phyloP scores from a whole-genome alignment of 192 early-diverging fungal genomes.

The Jimgerdemannia flammicorona region DNA sequence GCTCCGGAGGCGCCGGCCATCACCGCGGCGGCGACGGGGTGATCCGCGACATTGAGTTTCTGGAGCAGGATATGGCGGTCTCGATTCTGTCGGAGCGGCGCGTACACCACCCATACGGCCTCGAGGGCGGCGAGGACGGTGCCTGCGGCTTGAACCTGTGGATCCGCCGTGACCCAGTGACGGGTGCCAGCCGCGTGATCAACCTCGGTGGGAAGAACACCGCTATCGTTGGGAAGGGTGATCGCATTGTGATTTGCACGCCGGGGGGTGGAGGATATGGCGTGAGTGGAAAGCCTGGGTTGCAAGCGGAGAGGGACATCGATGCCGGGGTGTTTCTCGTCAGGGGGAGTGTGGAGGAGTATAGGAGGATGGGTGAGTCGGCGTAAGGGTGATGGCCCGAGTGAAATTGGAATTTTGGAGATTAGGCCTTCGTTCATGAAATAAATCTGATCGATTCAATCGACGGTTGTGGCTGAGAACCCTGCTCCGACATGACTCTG shows the following conservation, averaged over 20 bases:
- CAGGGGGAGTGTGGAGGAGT: neutral
- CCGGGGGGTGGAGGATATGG: constrained; percentile 95
- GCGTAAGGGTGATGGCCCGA: neutral
- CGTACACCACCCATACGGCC: constrained; percentile 84
- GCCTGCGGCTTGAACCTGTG: constrained; percentile 72
- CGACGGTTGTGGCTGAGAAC: too few species aligned
- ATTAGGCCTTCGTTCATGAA: neutral
- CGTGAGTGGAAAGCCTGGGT: neutral
- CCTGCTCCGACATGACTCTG: too few species aligned
- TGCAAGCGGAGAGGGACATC: neutral
- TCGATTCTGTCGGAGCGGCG: constrained; percentile 91
- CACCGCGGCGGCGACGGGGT: constrained; percentile 86
- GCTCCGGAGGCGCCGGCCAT: constrained; percentile 77
- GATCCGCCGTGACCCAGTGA: constrained; percentile 49
- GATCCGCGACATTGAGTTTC: constrained; percentile 92
- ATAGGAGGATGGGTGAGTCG: neutral
- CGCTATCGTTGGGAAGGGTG: constrained; percentile 68
- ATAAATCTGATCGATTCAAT: too few species aligned
- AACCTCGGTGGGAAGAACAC: constrained; percentile 78
- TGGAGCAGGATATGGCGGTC: constrained; percentile 72
- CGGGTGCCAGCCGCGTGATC: constrained; percentile 24
- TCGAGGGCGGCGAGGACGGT: constrained; percentile 76
- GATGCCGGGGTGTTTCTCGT: neutral
- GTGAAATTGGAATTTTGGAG: neutral
- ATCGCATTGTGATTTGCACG: constrained; percentile 80